Base-by-base conservation (phyloP, 306 rosid species). In the Oemleria cerasiformis region DNA sequence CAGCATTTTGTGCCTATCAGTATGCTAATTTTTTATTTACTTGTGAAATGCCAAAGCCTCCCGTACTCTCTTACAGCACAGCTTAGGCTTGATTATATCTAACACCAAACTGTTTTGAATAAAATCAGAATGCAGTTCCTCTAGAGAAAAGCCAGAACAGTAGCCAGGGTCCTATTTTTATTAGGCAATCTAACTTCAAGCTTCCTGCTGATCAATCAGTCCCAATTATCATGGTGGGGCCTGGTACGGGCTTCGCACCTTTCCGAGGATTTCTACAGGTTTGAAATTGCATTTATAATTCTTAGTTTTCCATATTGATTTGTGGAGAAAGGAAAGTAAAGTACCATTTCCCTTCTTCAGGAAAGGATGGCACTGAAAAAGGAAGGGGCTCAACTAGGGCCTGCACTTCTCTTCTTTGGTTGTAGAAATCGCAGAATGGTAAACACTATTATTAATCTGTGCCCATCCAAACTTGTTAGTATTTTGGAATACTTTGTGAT, bases 221-320 rank as follows among this genome's bases (percentile, higher is more conserved):
- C 70, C 96, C 99, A 19, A 39, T 91, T 75, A 77, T 95, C 70
- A 88, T 95, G 99, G 72, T 95, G 80, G 99, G 99, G 47, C 99
- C 99, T 80, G 99, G 99, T 75, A 95, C 99, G 7, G 99, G 99
- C 66, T 83, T 95, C 50, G 99, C 99, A 44, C 99, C 99, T 79
- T 95, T 95, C 86, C 81, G 99, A 80, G 99, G 99, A 54, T 95
- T 95, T 83, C 76, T 95, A 44, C 99, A 95, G 97, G 99, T 94
- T 43, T 44, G 77, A 61, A 72, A 56, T 73, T 19, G 13, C 65
- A 43, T 65, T 60, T 17, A 63, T 45, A 58, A 15, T 70, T 80
- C 69, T 74, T 43, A 20, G 11, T 20, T 78, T 34, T 45, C 39
- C 9, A 54, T 19, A 15, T 17, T 48, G 14, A n/a, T 65, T 50